phyloP scores from a whole-genome alignment of 2,329 filamentous ascomycete species.

The Bipolaris sorokiniana region DNA sequence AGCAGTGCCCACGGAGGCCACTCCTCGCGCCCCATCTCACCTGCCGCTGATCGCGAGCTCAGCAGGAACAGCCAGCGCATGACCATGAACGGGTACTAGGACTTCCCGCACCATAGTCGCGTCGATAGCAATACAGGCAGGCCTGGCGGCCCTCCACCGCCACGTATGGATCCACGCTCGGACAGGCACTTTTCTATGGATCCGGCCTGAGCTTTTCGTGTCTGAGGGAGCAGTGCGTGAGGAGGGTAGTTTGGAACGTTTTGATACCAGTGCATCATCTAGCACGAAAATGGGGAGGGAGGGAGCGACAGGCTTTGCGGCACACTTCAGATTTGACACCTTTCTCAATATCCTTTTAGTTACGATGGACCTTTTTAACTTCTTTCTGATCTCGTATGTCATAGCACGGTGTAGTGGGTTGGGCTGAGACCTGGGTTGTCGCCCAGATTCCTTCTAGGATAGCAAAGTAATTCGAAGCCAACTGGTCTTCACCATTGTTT shows the following conservation, averaged over 20 bases:
- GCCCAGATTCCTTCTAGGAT: constrained; percentile 29
- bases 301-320: constrained; percentile 19
- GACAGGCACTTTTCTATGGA: constrained; percentile 34
- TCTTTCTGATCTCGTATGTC: constrained; percentile 40
- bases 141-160: constrained; percentile 25
- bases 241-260: constrained; percentile 30
- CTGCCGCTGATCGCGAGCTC: constrained; percentile 89
- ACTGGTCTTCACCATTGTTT: constrained; percentile 16
- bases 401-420: constrained; percentile 34
- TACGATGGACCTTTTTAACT: constrained; percentile 35
- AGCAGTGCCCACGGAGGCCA: constrained; percentile 81
- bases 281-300: constrained; percentile 34
- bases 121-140: constrained; percentile 40
- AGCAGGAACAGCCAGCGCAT: constrained; percentile 96
- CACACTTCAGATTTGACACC: constrained; percentile 37
- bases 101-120: constrained; percentile 40
- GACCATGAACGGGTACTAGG: constrained; percentile 98
- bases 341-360: constrained; percentile 48
- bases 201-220: constrained; percentile 23
- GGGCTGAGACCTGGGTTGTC: constrained; percentile 26
- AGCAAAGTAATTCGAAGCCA: constrained; percentile 34
- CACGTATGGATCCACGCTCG: constrained; percentile 36
- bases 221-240: constrained; percentile 1
- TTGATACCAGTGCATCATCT: constrained; percentile 50
- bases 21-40: constrained; percentile 92